Percentiles rank a stretch among this genome's conserved stretches.
phyloP scores from a whole-genome alignment of 2,329 filamentous ascomycete genomes.

The Beauveria brongniartii region DNA sequence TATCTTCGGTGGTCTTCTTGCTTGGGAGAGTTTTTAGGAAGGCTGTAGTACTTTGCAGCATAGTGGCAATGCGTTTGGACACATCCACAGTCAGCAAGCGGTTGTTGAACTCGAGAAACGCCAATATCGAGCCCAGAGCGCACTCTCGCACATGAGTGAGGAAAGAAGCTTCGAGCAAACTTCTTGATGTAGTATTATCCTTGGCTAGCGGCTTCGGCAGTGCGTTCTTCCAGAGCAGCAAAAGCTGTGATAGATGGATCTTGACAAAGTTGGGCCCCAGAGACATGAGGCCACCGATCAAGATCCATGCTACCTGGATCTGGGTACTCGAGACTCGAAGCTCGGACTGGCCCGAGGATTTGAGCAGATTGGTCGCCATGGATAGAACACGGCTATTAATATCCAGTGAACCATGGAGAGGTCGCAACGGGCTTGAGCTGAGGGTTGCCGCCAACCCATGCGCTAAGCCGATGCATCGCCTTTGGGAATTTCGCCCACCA shows the following conservation, averaged over 20 bases:
- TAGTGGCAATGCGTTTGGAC: conserved; percentile 81
- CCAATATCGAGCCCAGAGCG: conserved; percentile 80
- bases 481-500: conserved; percentile 67
- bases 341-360: conserved; percentile 86
- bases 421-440: conserved; percentile 80
- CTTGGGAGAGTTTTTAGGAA: conserved; percentile 80
- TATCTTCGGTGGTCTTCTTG: conserved; percentile 81
- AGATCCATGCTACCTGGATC: conserved; percentile 94
- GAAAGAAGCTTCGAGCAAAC: conserved; percentile 82
- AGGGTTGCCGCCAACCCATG: conserved; percentile 86
- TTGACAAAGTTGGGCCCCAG: conserved; percentile 97
- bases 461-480: conserved; percentile 82
- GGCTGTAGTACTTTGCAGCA: conserved; percentile 89
- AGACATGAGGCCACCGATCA: conserved; percentile 94
- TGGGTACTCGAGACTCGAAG: conserved; percentile 86
- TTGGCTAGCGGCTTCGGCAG: conserved; percentile 89
- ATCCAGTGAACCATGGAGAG: conserved; percentile 89
- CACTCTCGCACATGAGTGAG: conserved; percentile 92
- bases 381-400: conserved; percentile 87
- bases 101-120: conserved; percentile 90
- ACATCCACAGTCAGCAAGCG: conserved; percentile 88
- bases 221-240: conserved; percentile 95
- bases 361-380: conserved; percentile 85
- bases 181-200: conserved; percentile 78
- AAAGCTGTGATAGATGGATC: conserved; percentile 88